Evolutionary conservation across 2,329 filamentous ascomycete genomes (phyloP).

Genomic region (Hypoxylon sp.): DNA sequence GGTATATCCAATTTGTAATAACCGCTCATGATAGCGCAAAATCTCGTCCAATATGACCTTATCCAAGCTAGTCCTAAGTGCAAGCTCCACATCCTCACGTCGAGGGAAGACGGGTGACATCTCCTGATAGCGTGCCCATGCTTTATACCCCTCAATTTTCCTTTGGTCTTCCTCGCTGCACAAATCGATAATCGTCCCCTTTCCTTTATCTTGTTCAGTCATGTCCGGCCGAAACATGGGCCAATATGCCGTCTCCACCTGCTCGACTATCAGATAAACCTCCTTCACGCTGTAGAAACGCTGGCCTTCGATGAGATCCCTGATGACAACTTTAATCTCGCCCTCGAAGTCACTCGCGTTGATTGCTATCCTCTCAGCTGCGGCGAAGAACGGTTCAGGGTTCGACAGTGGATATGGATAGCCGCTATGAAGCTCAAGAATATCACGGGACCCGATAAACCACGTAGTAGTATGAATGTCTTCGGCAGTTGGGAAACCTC

Average conservation of each 20-base stretch:
- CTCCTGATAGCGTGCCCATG: constrained; percentile 52
- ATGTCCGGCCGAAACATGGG: constrained; percentile 50
- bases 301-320: constrained; percentile 46
- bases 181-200: constrained; percentile 52
- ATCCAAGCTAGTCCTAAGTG: constrained; percentile 45
- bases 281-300: constrained; percentile 47
- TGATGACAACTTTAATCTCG: constrained; percentile 46
- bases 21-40: constrained; percentile 34
- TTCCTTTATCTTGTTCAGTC: constrained; percentile 49
- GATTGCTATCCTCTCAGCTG: constrained; percentile 48
- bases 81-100: constrained; percentile 49
- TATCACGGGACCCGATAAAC: constrained; percentile 50
- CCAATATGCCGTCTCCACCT: constrained; percentile 52
- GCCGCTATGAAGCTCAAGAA: constrained; percentile 52
- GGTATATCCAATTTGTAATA: constrained; percentile 27
- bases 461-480: constrained; percentile 51
- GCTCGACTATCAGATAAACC: constrained; percentile 51
- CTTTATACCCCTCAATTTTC: constrained; percentile 48
- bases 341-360: constrained; percentile 49
- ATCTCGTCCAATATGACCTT: constrained; percentile 48
- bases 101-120: constrained; percentile 51
- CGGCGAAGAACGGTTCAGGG: constrained; percentile 52
- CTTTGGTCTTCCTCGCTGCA: constrained; percentile 45
- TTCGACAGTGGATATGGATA: constrained; percentile 53
- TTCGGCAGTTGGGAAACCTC: constrained; percentile 49